Percentiles rank a stretch among this genome's conserved stretches.
Conservation (phyloP, 116 monocot genomes). For the Thalassia testudinum region DNA sequence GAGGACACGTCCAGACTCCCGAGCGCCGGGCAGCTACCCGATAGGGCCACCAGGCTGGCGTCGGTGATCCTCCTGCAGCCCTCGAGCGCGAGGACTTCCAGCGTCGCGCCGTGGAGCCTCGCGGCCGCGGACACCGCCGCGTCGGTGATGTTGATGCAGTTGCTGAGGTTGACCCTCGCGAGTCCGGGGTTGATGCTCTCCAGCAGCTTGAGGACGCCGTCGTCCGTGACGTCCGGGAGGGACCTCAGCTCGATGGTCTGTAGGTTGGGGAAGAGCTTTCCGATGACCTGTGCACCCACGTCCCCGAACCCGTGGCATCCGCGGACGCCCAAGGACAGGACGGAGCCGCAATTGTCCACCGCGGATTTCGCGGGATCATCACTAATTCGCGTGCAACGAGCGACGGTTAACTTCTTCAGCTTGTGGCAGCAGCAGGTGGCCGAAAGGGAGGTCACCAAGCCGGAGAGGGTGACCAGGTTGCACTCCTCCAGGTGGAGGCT, state of each 20-base stretch:
- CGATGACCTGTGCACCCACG: conserved; percentile 37
- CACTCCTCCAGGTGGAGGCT: conserved; percentile 62
- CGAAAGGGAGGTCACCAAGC: conserved; percentile 30
- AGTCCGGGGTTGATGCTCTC: conserved; percentile 24
- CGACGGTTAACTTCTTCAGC: conserved; percentile 29
- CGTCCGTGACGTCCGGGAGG: conserved; percentile 37
- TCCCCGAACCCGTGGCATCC: conserved; percentile 46
- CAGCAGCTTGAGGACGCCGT: conserved; percentile 39
- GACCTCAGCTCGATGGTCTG: conserved; percentile 51
- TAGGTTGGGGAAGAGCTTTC: conserved; percentile 50
- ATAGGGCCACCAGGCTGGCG: conserved; percentile 30
- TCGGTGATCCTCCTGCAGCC: conserved; percentile 70
- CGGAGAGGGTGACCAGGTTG: conserved; percentile 33
- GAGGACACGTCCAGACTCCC: conserved; percentile 54
- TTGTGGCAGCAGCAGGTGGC: conserved; percentile 22
- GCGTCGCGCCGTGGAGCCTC: conserved; percentile 39
- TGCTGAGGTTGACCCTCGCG: conserved; percentile 46
- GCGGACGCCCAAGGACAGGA: conserved; percentile 39
- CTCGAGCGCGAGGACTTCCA: conserved; percentile 41
- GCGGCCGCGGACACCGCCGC: conserved; percentile 20
- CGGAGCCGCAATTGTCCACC: conserved; percentile 13
- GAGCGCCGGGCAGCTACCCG: conserved; percentile 29
- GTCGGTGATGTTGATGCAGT: conserved; percentile 57
- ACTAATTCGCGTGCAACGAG: conserved; percentile 60
- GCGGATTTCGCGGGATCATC: conserved; percentile 15